Conservation (phyloP, 2,329 filamentous ascomycete species). For the Berkeleyomyces rouxiae region DNA sequence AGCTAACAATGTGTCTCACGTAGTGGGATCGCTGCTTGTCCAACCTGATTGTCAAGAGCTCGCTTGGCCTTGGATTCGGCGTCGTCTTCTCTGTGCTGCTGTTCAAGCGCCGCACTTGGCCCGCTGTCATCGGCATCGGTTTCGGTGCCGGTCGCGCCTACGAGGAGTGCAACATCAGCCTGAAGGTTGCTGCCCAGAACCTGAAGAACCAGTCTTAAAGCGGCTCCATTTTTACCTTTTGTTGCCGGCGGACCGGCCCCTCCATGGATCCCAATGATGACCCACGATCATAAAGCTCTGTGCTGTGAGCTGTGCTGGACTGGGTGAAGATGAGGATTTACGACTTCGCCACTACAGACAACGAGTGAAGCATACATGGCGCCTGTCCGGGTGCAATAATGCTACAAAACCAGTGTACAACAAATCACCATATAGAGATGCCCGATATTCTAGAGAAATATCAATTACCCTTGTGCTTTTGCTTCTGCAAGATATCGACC, state of each 20-base stretch:
- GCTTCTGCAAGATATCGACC: too few relatives aligned
- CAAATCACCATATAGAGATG: slow-evolving; percentile 13
- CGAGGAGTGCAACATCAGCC: slow-evolving; percentile 87
- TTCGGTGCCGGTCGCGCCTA: slow-evolving; percentile 94
- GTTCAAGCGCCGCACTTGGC: slow-evolving; percentile 97
- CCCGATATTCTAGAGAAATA: slow-evolving; percentile 10
- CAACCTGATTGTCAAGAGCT: slow-evolving; percentile 90
- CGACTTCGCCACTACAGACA: neutral
- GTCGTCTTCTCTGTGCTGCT: slow-evolving; percentile 96
- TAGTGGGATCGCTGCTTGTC: slow-evolving; percentile 99
- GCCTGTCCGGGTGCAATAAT: neutral
- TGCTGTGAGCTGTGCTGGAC: slow-evolving; percentile 4
- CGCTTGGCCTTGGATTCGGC: slow-evolving; percentile 89
- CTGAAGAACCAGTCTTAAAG: slow-evolving; percentile 31
- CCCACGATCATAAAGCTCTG: slow-evolving; percentile 7
- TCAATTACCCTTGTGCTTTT: slow-evolving; percentile 2
- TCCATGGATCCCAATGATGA: slow-evolving; percentile 3
- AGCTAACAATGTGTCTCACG: slow-evolving; percentile 1
- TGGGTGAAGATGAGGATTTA: neutral
- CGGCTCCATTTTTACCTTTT: neutral
- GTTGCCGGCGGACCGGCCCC: neutral
- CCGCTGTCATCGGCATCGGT: slow-evolving; percentile 82
- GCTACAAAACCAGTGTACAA: slow-evolving; percentile 9
- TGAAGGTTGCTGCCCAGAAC: slow-evolving; percentile 44
- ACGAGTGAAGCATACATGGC: neutral